Conservation (phyloP, 306 rosid genomes). For the Castanopsis chinensis region DNA sequence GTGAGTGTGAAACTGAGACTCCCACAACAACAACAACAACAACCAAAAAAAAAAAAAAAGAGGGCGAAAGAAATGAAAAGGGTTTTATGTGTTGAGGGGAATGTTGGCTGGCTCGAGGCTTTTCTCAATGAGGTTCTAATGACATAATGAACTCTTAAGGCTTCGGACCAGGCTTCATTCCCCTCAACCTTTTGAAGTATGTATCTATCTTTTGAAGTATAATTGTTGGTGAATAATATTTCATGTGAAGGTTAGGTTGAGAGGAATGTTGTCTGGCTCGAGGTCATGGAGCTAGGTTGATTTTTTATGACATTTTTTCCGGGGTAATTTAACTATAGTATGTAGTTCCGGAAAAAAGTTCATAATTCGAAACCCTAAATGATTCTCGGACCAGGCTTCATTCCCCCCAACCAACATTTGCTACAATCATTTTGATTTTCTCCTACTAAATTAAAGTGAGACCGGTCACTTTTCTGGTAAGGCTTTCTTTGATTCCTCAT, state of each 20-base stretch:
- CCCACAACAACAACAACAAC: no score
- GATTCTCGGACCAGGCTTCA: constrained; percentile 92
- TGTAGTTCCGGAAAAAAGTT: not conserved
- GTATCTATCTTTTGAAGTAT: no score
- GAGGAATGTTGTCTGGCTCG: constrained; percentile 84
- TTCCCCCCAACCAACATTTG: constrained; percentile 61
- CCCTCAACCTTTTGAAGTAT: constrained; percentile 44
- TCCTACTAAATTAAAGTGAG: no score
- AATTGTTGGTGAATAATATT: no score
- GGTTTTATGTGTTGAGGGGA: constrained; percentile 58
- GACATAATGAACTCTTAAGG: constrained; percentile 21
- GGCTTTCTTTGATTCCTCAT: not conserved
- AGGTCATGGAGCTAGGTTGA: constrained; percentile 35
- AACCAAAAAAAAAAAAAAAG: not conserved
- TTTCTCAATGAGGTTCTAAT: constrained; percentile 20
- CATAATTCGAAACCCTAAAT: constrained; percentile 20
- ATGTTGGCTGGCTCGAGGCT: constrained; percentile 98
- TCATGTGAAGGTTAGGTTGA: constrained; percentile 48
- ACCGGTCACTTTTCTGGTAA: not conserved
- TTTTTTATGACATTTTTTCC: constrained; percentile 14
- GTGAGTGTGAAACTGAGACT: not conserved
- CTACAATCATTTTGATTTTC: not conserved
- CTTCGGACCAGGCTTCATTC: constrained; percentile 99
- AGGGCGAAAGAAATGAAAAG: not conserved
- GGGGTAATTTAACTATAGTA: not conserved